Evolutionary conservation across 2,329 filamentous ascomycete species (phyloP).

Genomic region (Parastagonospora avenae): DNA sequence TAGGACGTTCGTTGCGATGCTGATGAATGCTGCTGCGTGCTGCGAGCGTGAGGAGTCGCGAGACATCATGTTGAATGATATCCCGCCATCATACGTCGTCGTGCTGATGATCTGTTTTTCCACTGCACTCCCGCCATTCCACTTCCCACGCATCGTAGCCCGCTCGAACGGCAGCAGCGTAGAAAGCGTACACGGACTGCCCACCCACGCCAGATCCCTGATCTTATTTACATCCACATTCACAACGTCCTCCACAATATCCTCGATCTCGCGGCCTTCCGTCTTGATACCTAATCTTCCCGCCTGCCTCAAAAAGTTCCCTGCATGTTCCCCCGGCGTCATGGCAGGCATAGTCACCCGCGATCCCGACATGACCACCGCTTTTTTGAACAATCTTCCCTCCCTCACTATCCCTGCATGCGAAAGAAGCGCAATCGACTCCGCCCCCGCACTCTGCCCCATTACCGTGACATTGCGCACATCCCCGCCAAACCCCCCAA

Average conservation of each 20-base stretch:
- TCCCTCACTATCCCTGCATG: slow-evolving; percentile 28
- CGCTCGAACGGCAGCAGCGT: slow-evolving; percentile 11
- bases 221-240: slow-evolving; percentile 7
- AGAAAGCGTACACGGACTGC: slow-evolving; percentile 13
- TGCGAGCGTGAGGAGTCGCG: slow-evolving; percentile 8
- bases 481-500: slow-evolving; percentile 45
- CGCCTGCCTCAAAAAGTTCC: slow-evolving; percentile 12
- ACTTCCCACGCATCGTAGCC: slow-evolving; percentile 10
- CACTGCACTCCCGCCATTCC: slow-evolving; percentile 3
- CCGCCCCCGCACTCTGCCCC: background rate
- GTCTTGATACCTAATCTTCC: background rate
- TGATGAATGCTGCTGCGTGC: slow-evolving; percentile 1
- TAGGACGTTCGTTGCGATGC: background rate
- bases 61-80: slow-evolving; percentile 23
- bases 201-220: slow-evolving; percentile 19
- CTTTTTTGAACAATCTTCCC: slow-evolving; percentile 19
- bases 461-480: slow-evolving; percentile 45
- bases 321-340: slow-evolving; percentile 14
- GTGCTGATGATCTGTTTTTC: slow-evolving; percentile 18
- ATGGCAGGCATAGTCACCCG: slow-evolving; percentile 20
- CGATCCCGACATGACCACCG: slow-evolving; percentile 17
- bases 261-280: background rate
- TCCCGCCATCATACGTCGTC: slow-evolving; percentile 21
- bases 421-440: background rate
- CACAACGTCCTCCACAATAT: slow-evolving; percentile 10